Evolutionary conservation across 768 basidiomycete genomes (phyloP), one percentile per base, ranked within the genome.

Genomic region (Infundibulicybe gibba): DNA sequence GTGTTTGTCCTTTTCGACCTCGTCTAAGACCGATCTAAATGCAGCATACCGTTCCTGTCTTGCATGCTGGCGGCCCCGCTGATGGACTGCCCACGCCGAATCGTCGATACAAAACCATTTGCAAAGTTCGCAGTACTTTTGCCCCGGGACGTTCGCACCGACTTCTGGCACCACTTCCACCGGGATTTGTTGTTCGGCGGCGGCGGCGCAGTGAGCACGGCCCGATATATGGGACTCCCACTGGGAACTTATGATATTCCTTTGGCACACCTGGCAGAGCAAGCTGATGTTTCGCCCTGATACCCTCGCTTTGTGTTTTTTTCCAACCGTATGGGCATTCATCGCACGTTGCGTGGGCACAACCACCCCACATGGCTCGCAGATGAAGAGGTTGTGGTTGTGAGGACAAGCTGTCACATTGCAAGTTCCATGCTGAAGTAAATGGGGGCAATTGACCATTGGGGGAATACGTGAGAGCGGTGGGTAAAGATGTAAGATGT

Each of bases 1-100:
- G 40, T 81, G 65, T 43, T 79, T 80, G 50, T 83, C 80, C 34
- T 68, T 70, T 43, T 80, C 75, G 0, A 80, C 75, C 35, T 77
- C 76, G 10, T 79, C 76, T 12, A 80, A 46, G 0, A 69, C 75
- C 1, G 66, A 60, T 35, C 67, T 64, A 49, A 74, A 75, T 5
- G 63, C 55, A 0, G 68, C 51, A 47, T 68, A 79, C 6, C 47
- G 53, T 52, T 71, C 68, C 19, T 67, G 68, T 25, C 60, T 63
- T 17, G 50, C 48, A 50, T 81, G 79, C 13, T 54, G 59, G 0
- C 30, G 3, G 13, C 49, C 51, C 1, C 21, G 44, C 6, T 59
- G 38, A 51, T 80, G 79, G 0, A 32, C 21, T 3, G 44, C 20
- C 77, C 73, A 78, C 14, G 52, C 4, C 5, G 32, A 13, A 11